These are phyloP conservation scores for Penicillium polonicum DNA, from an alignment of 2,329 filamentous ascomycete genomes.

Conservation along the genomic window DNA sequence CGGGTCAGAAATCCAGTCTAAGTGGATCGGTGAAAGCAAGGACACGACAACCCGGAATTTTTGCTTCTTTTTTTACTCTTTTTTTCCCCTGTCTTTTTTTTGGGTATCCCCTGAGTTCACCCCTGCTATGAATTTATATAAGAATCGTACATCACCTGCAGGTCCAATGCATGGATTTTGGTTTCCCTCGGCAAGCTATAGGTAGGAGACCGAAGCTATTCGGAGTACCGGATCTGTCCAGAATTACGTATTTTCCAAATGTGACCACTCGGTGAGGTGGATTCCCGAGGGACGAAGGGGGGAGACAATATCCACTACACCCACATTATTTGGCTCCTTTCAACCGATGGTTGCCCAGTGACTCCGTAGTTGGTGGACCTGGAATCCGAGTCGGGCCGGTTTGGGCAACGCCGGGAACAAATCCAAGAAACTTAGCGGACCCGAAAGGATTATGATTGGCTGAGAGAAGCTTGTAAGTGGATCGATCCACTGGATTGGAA, in stretches of 20 bases:
- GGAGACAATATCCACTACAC: conserved; percentile 10
- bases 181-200: conserved; percentile 1
- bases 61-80: conserved; percentile 2
- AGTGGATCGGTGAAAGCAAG: conserved; percentile 25
- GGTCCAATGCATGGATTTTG: conserved; percentile 2
- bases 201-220: background rate
- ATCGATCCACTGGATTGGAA: conserved; percentile 19
- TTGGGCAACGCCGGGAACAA: conserved; percentile 25
- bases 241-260: conserved; percentile 22
- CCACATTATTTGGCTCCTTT: conserved; percentile 17
- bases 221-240: conserved; percentile 4
- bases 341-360: conserved; percentile 26
- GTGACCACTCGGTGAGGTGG: conserved; percentile 25
- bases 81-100: background rate
- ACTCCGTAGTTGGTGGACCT: conserved; percentile 23
- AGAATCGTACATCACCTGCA: background rate
- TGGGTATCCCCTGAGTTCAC: background rate
- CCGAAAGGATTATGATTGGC: conserved; percentile 20
- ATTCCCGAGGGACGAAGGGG: conserved; percentile 22
- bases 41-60: conserved; percentile 11
- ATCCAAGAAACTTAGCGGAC: conserved; percentile 17
- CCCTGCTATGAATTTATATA: background rate
- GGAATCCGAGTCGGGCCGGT: conserved; percentile 31
- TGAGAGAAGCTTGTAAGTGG: conserved; percentile 6
- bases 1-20: conserved; percentile 23